Evolutionary conservation across 441 rosid genomes (phyloP).

Genomic region (Flueggea neowawraea): DNA sequence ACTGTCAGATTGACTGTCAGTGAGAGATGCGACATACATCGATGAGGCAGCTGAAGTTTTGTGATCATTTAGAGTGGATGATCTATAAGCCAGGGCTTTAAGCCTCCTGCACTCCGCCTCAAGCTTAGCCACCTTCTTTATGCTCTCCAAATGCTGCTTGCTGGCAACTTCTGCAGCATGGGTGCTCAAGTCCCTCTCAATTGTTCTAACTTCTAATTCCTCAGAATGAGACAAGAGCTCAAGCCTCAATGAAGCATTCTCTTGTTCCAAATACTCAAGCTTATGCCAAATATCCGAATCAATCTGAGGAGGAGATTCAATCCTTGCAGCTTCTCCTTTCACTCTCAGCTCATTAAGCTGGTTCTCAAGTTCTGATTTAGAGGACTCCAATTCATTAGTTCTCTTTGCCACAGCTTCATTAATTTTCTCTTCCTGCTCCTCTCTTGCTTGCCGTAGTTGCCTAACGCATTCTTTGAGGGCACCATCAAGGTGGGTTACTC

Average conservation of each 20-base stretch:
- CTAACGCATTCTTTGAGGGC: conserved; percentile 95
- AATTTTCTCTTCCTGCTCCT: conserved; percentile 69
- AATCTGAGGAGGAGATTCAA: conserved; percentile 20
- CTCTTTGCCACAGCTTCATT: conserved; percentile 47
- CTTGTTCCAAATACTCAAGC: conserved; percentile 57
- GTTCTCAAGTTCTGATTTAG: conserved; percentile 47
- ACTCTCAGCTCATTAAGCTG: conserved; percentile 41
- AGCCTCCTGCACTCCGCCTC: conserved; percentile 90
- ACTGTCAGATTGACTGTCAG: conserved; percentile 76
- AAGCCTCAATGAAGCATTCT: conserved; percentile 52
- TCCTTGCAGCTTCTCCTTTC: conserved; percentile 32
- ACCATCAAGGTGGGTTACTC: conserved; percentile 80
- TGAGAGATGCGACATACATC: conserved; percentile 42
- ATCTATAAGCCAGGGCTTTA: conserved; percentile 41
- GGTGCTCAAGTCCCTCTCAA: conserved; percentile 85
- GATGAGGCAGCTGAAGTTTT: conserved; percentile 44
- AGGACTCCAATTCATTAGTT: conserved; percentile 53
- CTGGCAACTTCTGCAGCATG: conserved; percentile 93
- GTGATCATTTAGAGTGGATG: conserved; percentile 35
- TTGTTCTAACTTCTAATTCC: conserved; percentile 67
- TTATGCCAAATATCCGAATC: conserved; percentile 36
- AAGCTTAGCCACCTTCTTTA: conserved; percentile 77
- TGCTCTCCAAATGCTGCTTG: conserved; percentile 86
- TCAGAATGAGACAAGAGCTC: conserved; percentile 52
- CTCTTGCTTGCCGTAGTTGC: conserved; percentile 81